A percentile compares a stretch with the other conserved stretches of the same genome.
These are phyloP conservation scores for Poronia punctata DNA, from an alignment of 495 filamentous ascomycete genomes.

Conservation along the genomic window DNA sequence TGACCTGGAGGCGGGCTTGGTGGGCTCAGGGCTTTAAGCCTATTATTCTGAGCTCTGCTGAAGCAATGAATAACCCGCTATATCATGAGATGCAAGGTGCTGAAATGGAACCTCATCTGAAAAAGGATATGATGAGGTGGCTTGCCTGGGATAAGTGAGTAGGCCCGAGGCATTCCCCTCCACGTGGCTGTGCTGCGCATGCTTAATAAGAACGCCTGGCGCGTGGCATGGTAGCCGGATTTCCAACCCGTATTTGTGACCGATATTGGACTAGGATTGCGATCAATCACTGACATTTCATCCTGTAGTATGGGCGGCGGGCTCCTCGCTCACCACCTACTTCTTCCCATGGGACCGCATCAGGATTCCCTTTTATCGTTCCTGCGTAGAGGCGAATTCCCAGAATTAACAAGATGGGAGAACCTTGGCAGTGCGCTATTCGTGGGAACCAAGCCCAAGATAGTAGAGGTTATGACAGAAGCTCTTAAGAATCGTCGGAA, in stretches of 20 bases:
- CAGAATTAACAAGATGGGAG: conserved; percentile 67
- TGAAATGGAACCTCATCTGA: conserved; percentile 44
- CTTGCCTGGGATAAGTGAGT: conserved; percentile 90
- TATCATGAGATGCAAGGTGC: conserved; percentile 63
- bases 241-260: too few species aligned
- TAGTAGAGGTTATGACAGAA: conserved; percentile 60
- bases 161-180: too few species aligned
- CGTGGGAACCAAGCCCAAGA: conserved; percentile 57
- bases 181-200: too few species aligned
- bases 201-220: too few species aligned
- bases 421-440: conserved; percentile 65
- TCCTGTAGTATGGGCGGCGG: conserved; percentile 90
- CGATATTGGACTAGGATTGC: too few species aligned
- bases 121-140: conserved; percentile 75
- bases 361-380: conserved; percentile 65
- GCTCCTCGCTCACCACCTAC: conserved; percentile 67
- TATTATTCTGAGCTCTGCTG: conserved; percentile 68
- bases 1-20: conserved; percentile 89
- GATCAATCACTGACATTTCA: too few species aligned
- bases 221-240: too few species aligned
- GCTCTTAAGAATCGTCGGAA: conserved; percentile 50
- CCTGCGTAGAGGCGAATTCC: conserved; percentile 67
- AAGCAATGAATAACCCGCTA: conserved; percentile 78
- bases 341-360: conserved; percentile 78
- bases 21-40: conserved; percentile 90